Base-by-base conservation (phyloP, 2,329 filamentous ascomycete genomes). In the Cucurbitaria berberidis region DNA sequence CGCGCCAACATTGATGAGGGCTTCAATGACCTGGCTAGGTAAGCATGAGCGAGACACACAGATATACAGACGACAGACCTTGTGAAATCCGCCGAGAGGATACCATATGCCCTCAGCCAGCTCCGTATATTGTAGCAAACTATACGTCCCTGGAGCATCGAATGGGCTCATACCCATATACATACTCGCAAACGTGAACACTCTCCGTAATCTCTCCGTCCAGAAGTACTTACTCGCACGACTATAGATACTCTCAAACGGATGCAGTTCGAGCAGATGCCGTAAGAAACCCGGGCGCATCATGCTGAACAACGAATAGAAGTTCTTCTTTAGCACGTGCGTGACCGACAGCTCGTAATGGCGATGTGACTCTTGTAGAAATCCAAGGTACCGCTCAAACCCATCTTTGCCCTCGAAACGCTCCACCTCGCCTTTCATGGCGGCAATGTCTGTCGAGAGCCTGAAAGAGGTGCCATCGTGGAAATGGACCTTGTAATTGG, bases 111-210 rank as follows among this genome's bases (percentile, higher is more conserved):
- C 89, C 75, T 92, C 87, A 0, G 86, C 86, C 27, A 90, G 75
- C 75, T 91, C 89, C 0, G 89, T 89, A 69, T 91, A 91, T 73
- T 91, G 89, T 45, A 91, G 76, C 53, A 91, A 72, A 43, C 83
- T 87, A 74, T 91, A 91, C 1, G 89, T 91, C 3, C 86, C 88
- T 0, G 89, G 89, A 0, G 89, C 88, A 67, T 90, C 87, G 67
- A 89, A 91, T 0, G 89, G 89, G 48, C 82, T 86, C 89, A 91
- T 91, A 0, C 89, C 89, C 86, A 91, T 89, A 67, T 92, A 91
- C 89, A 91, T 92, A 63, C 86, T 90, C 19, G 85, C 88, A 73
- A 91, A 91, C 0, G 89, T 91, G 60, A 91, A 91, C 0, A 89
- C 88, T 22, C 88, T 77, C 55, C 89, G 78, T 64, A 91, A 67